Conservation (phyloP, 805 yeast genomes). For the Candida koratica region DNA sequence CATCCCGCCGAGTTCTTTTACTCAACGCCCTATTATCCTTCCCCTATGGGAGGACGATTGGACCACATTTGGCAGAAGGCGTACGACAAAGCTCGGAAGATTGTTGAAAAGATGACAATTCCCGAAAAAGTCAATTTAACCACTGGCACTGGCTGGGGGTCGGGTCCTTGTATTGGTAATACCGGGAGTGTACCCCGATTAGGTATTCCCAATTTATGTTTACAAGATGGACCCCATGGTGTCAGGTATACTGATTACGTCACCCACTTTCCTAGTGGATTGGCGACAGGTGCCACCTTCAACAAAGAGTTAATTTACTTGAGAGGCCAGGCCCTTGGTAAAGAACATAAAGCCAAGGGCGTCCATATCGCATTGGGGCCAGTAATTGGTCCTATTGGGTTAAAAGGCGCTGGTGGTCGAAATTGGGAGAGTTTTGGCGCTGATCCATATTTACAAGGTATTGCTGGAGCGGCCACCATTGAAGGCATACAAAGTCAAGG, state of each 20-base stretch:
- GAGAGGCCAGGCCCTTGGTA: constrained; percentile 55
- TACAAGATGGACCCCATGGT: constrained; percentile 64
- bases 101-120: constrained; percentile 54
- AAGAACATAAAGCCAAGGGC: constrained; percentile 52
- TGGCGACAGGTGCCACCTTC: constrained; percentile 57
- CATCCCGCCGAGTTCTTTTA: constrained; percentile 25
- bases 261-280: constrained; percentile 55
- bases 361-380: constrained; percentile 57
- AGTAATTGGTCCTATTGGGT: constrained; percentile 56
- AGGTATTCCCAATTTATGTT: constrained; percentile 51
- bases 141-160: constrained; percentile 61
- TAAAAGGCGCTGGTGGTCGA: constrained; percentile 60
- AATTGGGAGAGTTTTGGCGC: constrained; percentile 64
- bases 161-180: constrained; percentile 60
- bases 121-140: constrained; percentile 60
- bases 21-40: constrained; percentile 32
- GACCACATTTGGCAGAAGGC: constrained; percentile 56
- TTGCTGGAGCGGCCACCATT: constrained; percentile 48
- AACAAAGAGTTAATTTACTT: constrained; percentile 48
- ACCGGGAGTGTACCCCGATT: constrained; percentile 56
- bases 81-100: constrained; percentile 49
- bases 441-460: constrained; percentile 59
- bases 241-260: constrained; percentile 54
- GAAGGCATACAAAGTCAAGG: constrained; percentile 57
- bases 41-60: constrained; percentile 45